A percentile compares a stretch with the other conserved stretches of the same genome.
These are phyloP conservation scores for Syzygium malaccense DNA, from an alignment of 441 rosid genomes.

Conservation along the genomic window DNA sequence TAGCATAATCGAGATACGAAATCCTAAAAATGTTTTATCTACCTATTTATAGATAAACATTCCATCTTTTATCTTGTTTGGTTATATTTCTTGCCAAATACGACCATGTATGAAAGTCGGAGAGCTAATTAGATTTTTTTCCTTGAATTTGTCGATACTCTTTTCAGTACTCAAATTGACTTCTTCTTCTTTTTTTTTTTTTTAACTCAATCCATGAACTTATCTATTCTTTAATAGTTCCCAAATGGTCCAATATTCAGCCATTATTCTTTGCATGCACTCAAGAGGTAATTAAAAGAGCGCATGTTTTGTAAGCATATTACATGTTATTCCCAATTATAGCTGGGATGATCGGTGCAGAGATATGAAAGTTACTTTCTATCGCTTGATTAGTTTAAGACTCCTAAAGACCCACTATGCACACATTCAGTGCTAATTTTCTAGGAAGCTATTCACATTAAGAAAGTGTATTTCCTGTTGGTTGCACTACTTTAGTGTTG, in stretches of 20 bases:
- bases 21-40: not conserved
- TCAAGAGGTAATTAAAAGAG: not conserved
- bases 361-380: not conserved
- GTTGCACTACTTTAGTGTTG: not conserved
- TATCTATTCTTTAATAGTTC: not conserved
- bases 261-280: not conserved
- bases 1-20: not conserved
- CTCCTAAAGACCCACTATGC: not conserved
- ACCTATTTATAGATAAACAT: not conserved
- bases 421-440: not conserved
- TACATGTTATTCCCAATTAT: not conserved
- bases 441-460: not conserved
- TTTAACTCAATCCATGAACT: not conserved
- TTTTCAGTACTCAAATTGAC: not conserved
- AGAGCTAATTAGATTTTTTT: not conserved
- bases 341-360: not conserved
- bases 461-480: not conserved
- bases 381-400: not conserved
- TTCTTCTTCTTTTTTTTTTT: not conserved
- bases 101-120: not conserved
- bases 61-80: not conserved
- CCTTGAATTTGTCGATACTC: not conserved
- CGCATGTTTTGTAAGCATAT: not conserved
- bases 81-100: not conserved
- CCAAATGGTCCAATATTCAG: not conserved